Percentiles rank a stretch among this genome's conserved stretches.
Conservation (phyloP, 768 basidiomycete species). For the Russula sp. region DNA sequence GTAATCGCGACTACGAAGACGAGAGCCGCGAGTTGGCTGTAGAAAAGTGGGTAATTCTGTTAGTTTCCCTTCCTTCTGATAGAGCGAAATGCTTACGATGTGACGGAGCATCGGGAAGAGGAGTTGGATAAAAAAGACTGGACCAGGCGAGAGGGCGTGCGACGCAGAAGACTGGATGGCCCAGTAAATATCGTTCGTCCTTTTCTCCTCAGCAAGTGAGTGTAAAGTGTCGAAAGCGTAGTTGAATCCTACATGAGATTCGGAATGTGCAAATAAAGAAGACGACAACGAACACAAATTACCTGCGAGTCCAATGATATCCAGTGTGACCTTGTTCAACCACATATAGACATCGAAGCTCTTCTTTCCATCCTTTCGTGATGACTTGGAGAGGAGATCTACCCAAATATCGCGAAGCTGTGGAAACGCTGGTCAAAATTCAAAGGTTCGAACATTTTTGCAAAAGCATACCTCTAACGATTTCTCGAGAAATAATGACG, state of each 20-base stretch:
- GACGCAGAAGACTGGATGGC: slow-evolving; percentile 38
- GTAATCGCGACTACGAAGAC: slow-evolving; percentile 35
- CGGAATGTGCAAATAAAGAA: not conserved
- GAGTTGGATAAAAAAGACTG: slow-evolving; percentile 38
- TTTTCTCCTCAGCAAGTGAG: slow-evolving; percentile 29
- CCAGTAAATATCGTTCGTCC: slow-evolving; percentile 35
- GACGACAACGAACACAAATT: no score
- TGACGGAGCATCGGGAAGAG: slow-evolving; percentile 40
- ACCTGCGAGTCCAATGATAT: slow-evolving; percentile 35
- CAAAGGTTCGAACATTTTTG: not conserved
- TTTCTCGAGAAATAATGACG: slow-evolving; percentile 30
- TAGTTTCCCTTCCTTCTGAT: not conserved
- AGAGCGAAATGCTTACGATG: slow-evolving; percentile 38
- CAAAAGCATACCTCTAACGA: slow-evolving; percentile 27
- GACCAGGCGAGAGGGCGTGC: slow-evolving; percentile 2
- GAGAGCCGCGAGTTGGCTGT: slow-evolving; percentile 32
- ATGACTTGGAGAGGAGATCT: slow-evolving; percentile 20
- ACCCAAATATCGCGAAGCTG: slow-evolving; percentile 37
- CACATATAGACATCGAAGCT: slow-evolving; percentile 26
- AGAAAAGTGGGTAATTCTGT: not conserved
- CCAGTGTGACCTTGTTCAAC: slow-evolving; percentile 31
- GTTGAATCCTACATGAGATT: slow-evolving; percentile 39
- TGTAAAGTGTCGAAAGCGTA: slow-evolving; percentile 39
- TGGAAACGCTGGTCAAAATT: no score
- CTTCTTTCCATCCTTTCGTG: slow-evolving; percentile 19